These are phyloP conservation scores for Rosa rugosa DNA, from an alignment of 306 rosid species.

Conservation along the genomic window DNA sequence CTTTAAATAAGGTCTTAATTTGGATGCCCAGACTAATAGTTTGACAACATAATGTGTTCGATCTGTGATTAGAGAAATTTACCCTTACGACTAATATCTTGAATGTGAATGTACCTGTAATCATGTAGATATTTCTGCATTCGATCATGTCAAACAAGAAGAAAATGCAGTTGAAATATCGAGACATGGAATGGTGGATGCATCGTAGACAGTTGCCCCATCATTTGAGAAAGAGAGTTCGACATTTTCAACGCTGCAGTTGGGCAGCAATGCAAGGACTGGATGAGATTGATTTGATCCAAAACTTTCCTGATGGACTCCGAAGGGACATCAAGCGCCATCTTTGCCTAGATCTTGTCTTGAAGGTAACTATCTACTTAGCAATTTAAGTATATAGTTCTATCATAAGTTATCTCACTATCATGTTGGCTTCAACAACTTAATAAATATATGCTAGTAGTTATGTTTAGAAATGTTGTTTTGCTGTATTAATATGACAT, in stretches of 20 bases:
- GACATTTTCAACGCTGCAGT: conserved; percentile 26
- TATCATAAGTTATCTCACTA: not conserved
- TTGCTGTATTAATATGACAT: too few species aligned
- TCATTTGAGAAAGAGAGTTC: conserved; percentile 36
- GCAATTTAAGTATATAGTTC: not conserved
- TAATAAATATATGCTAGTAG: too few species aligned
- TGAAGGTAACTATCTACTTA: conserved; percentile 24
- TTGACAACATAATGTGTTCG: not conserved
- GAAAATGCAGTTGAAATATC: conserved; percentile 26
- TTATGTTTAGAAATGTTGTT: too few species aligned
- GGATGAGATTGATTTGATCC: conserved; percentile 37
- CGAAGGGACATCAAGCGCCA: conserved; percentile 42
- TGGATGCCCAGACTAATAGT: not conserved
- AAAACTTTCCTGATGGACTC: conserved; percentile 38
- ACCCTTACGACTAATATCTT: not conserved
- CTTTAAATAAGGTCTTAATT: not conserved
- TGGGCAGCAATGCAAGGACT: conserved; percentile 35
- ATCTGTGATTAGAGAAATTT: not conserved
- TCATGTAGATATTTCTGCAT: conserved; percentile 30
- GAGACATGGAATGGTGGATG: conserved; percentile 50
- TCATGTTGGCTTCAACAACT: not conserved
- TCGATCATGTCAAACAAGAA: conserved; percentile 35
- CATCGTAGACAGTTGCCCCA: conserved; percentile 36
- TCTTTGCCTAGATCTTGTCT: conserved; percentile 42
- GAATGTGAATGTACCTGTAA: not conserved